Conservation (phyloP, 2,329 filamentous ascomycete species). For the Penicillium sp. region DNA sequence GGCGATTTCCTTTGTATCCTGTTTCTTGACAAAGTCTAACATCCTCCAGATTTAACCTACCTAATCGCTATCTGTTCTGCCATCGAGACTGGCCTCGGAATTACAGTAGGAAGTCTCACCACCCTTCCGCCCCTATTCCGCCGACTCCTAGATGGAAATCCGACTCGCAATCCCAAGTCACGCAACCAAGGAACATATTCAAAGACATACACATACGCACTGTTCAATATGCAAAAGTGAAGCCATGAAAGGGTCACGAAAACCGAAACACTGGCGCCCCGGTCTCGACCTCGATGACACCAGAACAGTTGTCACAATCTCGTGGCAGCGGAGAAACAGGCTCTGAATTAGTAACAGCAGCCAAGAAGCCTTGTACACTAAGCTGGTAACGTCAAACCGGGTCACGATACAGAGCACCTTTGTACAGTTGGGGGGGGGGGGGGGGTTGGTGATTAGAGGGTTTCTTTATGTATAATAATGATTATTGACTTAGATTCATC, state of each 20-base stretch:
- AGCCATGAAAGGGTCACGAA: too few species aligned
- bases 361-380: constrained; percentile 4
- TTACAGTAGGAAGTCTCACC: constrained; percentile 39
- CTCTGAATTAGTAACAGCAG: constrained; percentile 4
- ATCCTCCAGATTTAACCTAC: constrained; percentile 30
- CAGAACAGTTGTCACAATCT: too few species aligned
- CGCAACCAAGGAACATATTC: neutral
- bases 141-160: constrained; percentile 10
- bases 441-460: neutral
- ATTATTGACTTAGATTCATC: neutral
- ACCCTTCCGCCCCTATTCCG: constrained; percentile 41
- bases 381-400: neutral
- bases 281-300: too few species aligned
- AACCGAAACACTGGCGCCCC: too few species aligned
- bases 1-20: constrained; percentile 24
- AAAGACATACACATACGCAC: too few species aligned
- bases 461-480: neutral
- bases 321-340: too few species aligned
- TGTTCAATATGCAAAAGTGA: too few species aligned
- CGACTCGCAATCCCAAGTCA: neutral
- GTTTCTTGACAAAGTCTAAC: neutral
- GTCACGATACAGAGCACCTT: constrained; percentile 9
- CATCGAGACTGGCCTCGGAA: constrained; percentile 26
- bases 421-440: constrained; percentile 1
- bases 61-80: constrained; percentile 34